Percentiles rank a stretch among this genome's conserved stretches.
Conservation (phyloP, 2,329 filamentous ascomycete species). For the Diaporthe ilicicola region DNA sequence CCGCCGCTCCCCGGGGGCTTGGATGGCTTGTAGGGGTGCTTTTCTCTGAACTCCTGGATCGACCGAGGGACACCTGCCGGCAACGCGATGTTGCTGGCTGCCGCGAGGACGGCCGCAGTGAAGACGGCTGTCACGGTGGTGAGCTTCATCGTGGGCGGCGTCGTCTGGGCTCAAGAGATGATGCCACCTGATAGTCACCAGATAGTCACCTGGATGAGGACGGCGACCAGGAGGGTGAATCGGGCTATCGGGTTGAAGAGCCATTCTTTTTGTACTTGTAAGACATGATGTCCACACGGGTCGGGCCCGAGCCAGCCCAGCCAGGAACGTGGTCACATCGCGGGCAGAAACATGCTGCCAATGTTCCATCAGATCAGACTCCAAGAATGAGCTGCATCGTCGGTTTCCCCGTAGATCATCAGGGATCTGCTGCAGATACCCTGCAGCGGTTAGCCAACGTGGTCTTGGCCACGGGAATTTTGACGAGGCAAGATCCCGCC, state of each 20-base stretch:
- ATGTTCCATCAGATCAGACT: neutral
- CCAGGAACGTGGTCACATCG: conserved; percentile 19
- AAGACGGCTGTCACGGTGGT: conserved; percentile 35
- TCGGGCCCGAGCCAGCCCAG: neutral
- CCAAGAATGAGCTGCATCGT: neutral
- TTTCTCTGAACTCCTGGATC: conserved; percentile 48
- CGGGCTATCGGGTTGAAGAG: neutral
- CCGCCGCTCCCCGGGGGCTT: conserved; percentile 9
- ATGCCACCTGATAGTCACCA: neutral
- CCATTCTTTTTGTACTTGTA: conserved; percentile 10
- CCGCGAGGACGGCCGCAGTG: conserved; percentile 37
- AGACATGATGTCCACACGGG: neutral
- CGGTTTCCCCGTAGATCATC: neutral
- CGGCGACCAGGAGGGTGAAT: neutral
- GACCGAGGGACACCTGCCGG: conserved; percentile 46
- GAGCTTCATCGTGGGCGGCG: conserved; percentile 35
- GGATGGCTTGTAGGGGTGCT: conserved; percentile 46
- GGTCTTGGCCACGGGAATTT: neutral
- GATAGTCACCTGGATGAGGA: neutral
- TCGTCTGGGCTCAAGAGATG: neutral
- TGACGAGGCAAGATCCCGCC: conserved; percentile 12
- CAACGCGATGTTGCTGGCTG: conserved; percentile 38
- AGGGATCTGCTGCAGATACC: neutral
- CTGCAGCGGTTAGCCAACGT: neutral
- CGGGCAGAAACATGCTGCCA: neutral